Percentiles rank a stretch among this genome's conserved stretches.
These are phyloP conservation scores for Gamsiella multidivaricata DNA, from an alignment of 192 early-diverging fungal species.

Conservation along the genomic window DNA sequence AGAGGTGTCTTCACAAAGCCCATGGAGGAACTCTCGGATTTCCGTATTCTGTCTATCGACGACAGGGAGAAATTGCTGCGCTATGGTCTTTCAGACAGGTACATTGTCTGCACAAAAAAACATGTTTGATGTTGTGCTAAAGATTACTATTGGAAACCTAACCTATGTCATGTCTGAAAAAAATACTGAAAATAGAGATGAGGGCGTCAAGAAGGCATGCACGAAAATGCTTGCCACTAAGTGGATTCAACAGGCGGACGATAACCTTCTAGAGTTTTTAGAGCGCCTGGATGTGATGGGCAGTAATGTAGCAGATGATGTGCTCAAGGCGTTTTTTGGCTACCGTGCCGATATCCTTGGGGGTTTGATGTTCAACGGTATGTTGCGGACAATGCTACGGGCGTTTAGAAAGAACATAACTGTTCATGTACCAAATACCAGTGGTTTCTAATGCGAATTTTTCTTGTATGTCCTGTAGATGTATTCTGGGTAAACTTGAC, in stretches of 20 bases:
- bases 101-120: neutral
- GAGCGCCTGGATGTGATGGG: constrained; percentile 79
- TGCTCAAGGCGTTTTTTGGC: constrained; percentile 71
- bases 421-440: neutral
- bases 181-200: constrained; percentile 69
- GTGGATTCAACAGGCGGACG: constrained; percentile 80
- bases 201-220: constrained; percentile 78
- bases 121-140: too few species aligned
- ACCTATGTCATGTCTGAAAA: too few species aligned
- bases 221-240: constrained; percentile 73
- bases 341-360: constrained; percentile 75
- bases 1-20: constrained; percentile 77
- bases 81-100: constrained; percentile 86
- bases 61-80: constrained; percentile 78
- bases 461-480: constrained; percentile 42
- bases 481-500: constrained; percentile 68
- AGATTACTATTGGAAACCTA: too few species aligned
- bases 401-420: neutral
- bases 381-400: neutral
- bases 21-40: constrained; percentile 75
- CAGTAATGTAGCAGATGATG: constrained; percentile 70
- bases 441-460: neutral
- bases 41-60: constrained; percentile 72
- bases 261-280: constrained; percentile 80
- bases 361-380: constrained; percentile 68